Base-by-base conservation (phyloP, 495 filamentous ascomycete genomes). In the Elaphomyces granulatus region DNA sequence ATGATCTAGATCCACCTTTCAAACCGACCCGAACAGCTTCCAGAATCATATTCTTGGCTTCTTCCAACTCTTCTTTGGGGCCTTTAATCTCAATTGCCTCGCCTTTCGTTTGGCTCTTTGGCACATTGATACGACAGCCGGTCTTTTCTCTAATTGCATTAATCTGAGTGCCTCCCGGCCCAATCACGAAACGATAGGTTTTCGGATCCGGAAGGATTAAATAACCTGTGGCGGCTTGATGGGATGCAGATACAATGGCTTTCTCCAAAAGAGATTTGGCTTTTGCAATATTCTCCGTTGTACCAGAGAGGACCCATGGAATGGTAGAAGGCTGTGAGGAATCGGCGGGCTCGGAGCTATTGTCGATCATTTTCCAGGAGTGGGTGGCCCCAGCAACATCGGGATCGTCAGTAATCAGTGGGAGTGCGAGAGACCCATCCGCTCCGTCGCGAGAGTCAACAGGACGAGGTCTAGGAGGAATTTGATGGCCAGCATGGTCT, bases 11-110 rank as follows among this genome's bases (percentile, higher is more conserved):
- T 50, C 45, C 51, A 28, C 54, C 56, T 34, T 54, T 58, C 41
- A 58, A 41, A 2, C 64, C 64, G 20, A 56, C 61, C 40, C 60
- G 61, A 15, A 98, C 83, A 34, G 82, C 78, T 37, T 83, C 76
- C 42, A 99, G 60, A 47, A 99, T 94, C 52, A 87, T 67, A 34
- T 92, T 78, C 63, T 75, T 86, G 28, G 90, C 92, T 57, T 83
- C 73, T 61, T 95, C 87, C 10, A 92, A 70, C 15, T 83, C 83
- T 37, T 84, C 81, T 50, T 71, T 72, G 41, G 68, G 72, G 20
- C 90, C 90, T 38, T 77, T 61, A 49, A 96, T 77, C 62, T 93
- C 83, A 51, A 96, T 95, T 2, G 88, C 83, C 52, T 94, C 86
- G 23, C 67, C 72, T 49, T 70, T 74, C 30, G 70, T 71, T 48